Base-by-base conservation (phyloP, 1,284 basidiomycete genomes). In the Gymnopus androsaceus region DNA sequence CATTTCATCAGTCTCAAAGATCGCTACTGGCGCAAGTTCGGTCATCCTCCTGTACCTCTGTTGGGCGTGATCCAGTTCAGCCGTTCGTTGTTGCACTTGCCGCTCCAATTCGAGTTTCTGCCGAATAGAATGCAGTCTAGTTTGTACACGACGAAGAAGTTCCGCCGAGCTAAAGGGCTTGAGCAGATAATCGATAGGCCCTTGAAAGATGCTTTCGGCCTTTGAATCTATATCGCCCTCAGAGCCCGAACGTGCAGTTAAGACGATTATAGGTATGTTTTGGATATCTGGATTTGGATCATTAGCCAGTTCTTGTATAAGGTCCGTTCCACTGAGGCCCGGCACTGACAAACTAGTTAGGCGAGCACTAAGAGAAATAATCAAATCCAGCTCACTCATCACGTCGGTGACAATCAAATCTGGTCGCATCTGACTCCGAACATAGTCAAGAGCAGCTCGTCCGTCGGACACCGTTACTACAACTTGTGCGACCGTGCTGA, bases 341-440 rank as follows among this genome's bases (percentile, higher is more conserved):
- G 44, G 44, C 44, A 45, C 44, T 45, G 25, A 45, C n/a, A 30
- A 17, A 28, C 12, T 6, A 45, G 15, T 45, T 14, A 45, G 25
- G 27, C 28, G 21, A 25, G 9, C 1, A 25, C n/a, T 6, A 30
- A 46, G 19, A 11, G 36, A 31, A 17, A 17, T 38, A 14, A 12
- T 6, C 31, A 14, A 14, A 55, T 17, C n/a, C 8, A 9, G n/a
- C 28, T 14, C 27, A 38, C 55, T 73, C 68, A 73, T 72, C 11
- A 74, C 67, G 51, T 78, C 76, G 1, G 70, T 67, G 12, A 75
- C 61, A 49, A 77, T 67, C 62, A 44, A 67, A 66, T 60, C 60
- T 4, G 63, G 68, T 8, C 28, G 31, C 17, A 47, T 47, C 8
- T 56, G 46, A n/a, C 56, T 56, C 23, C 61, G 52, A 42, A 68